These are phyloP conservation scores for Sedum album DNA, from an alignment of 164 flowering plant genomes.

Conservation along the genomic window DNA sequence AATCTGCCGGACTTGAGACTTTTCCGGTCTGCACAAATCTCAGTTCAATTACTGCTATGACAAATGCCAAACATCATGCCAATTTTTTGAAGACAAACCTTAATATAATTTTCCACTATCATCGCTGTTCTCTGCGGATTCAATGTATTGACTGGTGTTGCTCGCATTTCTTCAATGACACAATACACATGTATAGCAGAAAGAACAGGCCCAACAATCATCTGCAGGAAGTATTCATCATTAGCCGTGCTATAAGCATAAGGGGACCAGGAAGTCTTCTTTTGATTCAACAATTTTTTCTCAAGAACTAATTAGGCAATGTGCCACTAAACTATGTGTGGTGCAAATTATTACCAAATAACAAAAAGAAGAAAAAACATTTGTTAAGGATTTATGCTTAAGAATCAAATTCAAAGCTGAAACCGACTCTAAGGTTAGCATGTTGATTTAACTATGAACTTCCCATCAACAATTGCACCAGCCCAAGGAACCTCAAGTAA, in stretches of 20 bases:
- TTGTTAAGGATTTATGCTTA: background rate
- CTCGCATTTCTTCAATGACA: conserved; percentile 85
- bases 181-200: conserved; percentile 62
- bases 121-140: conserved; percentile 93
- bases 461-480: background rate
- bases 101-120: conserved; percentile 69
- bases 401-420: background rate
- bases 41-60: conserved; percentile 4
- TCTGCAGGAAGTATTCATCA: conserved; percentile 33
- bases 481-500: background rate
- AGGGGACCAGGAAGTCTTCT: background rate
- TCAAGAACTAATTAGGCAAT: background rate
- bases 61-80: background rate
- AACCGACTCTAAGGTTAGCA: background rate
- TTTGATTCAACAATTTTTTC: background rate
- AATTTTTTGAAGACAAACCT: conserved; percentile 32
- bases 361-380: background rate
- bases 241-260: background rate
- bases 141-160: conserved; percentile 81
- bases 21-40: conserved; percentile 44
- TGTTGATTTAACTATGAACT: background rate
- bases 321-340: too few species aligned
- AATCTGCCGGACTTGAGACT: conserved; percentile 76
- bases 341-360: background rate
- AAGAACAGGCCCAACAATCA: conserved; percentile 72